These are phyloP conservation scores for Erythrobasidium hasegawianum DNA, from an alignment of 1,284 basidiomycete genomes.

Conservation along the genomic window DNA sequence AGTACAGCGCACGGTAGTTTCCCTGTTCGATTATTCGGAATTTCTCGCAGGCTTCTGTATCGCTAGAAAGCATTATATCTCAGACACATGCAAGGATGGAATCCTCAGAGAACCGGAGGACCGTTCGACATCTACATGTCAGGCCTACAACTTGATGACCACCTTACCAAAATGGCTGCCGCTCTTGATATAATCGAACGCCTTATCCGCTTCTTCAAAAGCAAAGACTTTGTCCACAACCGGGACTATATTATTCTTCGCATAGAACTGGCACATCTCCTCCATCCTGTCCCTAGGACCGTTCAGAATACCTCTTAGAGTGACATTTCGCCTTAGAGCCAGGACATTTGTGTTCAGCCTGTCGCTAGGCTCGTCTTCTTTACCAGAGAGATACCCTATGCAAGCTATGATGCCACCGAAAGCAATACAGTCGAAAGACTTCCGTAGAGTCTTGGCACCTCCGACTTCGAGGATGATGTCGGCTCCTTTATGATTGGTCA, in stretches of 20 bases:
- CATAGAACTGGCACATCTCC: conserved; percentile 2
- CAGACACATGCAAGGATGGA: too few relatives aligned
- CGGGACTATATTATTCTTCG: neutral
- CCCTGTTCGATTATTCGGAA: too few relatives aligned
- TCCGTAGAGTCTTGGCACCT: conserved; percentile 6
- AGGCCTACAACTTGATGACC: neutral
- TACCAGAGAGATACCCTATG: conserved; percentile 16
- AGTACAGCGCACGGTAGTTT: too few relatives aligned
- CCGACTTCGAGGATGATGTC: conserved; percentile 15
- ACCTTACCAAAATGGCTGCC: conserved; percentile 15
- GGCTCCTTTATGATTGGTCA: conserved; percentile 5
- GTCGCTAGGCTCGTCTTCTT: conserved; percentile 11
- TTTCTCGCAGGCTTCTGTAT: neutral
- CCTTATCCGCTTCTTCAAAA: conserved; percentile 10
- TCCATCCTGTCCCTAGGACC: conserved; percentile 15
- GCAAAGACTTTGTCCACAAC: conserved; percentile 9
- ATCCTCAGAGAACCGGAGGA: too few relatives aligned
- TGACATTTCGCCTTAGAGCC: conserved; percentile 5
- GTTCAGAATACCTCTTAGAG: neutral
- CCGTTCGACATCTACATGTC: too few relatives aligned
- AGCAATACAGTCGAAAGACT: conserved; percentile 22
- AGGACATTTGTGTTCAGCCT: conserved; percentile 10
- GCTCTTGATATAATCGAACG: conserved; percentile 6
- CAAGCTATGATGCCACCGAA: conserved; percentile 5
- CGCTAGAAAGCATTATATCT: too few relatives aligned